Conservation (phyloP, 352 stramenopile species). For the Phytophthora cactorum region DNA sequence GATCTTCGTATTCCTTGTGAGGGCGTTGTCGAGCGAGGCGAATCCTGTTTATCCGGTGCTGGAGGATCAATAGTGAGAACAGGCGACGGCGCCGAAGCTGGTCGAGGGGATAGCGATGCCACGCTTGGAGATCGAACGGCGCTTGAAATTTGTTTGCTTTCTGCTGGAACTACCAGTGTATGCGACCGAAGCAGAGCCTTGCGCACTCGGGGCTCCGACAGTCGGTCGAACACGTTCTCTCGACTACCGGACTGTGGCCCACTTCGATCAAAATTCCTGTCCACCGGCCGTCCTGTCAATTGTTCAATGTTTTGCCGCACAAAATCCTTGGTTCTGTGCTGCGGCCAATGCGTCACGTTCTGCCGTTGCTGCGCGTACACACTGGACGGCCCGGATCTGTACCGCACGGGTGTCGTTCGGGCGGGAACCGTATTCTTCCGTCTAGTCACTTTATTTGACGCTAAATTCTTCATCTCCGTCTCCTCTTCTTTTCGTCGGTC, state of each 20-base stretch:
- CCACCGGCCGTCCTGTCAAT: constrained; percentile 39
- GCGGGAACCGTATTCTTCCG: constrained; percentile 1
- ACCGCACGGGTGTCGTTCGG: constrained; percentile 8
- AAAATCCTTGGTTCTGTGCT: constrained; percentile 51
- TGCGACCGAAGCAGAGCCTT: constrained; percentile 27
- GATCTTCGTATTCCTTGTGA: constrained; percentile 11
- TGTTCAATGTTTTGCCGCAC: constrained; percentile 65
- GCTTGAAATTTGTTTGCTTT: background rate
- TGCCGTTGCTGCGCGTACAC: constrained; percentile 36
- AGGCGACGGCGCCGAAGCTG: constrained; percentile 4
- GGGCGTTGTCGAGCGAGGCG: constrained; percentile 6
- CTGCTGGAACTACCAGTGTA: background rate
- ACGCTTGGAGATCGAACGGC: constrained; percentile 3
- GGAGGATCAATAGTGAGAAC: constrained; percentile 25
- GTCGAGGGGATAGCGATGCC: constrained; percentile 12
- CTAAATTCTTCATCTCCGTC: constrained; percentile 9
- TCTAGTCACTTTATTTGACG: background rate
- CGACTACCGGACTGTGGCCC: background rate
- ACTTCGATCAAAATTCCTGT: background rate
- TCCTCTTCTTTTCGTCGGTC: constrained; percentile 44
- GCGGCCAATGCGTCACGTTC: constrained; percentile 25
- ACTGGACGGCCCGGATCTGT: constrained; percentile 35
- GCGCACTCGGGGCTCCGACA: constrained; percentile 33
- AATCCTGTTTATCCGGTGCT: constrained; percentile 20
- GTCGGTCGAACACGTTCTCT: constrained; percentile 55